These are phyloP conservation scores for Simmondsia chinensis DNA, from an alignment of 148 eudicot genomes.

Conservation along the genomic window DNA sequence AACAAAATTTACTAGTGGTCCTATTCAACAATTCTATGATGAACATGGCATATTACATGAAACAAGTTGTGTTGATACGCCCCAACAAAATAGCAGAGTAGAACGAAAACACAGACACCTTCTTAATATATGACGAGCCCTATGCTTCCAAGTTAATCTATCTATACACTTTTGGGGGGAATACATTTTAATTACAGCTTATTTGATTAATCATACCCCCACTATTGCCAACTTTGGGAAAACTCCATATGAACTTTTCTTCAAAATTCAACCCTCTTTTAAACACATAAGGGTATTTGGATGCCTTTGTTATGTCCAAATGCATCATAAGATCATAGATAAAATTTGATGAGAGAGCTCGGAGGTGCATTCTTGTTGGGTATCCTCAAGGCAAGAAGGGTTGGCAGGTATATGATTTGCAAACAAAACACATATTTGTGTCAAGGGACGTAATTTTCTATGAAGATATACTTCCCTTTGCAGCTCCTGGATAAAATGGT, in stretches of 20 bases:
- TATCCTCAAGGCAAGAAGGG: background rate
- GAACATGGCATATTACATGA: background rate
- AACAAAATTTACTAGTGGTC: background rate
- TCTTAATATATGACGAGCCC: background rate
- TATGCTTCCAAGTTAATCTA: background rate
- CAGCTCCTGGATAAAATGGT: too few relatives aligned
- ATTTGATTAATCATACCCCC: background rate
- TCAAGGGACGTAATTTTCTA: too few relatives aligned
- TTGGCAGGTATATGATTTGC: too few relatives aligned
- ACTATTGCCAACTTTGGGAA: background rate
- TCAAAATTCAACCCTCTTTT: background rate
- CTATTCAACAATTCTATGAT: background rate
- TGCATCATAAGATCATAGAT: background rate
- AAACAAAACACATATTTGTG: background rate
- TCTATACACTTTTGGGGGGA: background rate
- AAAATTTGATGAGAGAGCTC: too few relatives aligned
- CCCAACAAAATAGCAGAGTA: background rate
- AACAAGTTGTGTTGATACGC: background rate
- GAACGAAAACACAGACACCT: background rate
- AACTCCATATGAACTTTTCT: background rate
- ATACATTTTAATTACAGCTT: background rate
- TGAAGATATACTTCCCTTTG: too few relatives aligned
- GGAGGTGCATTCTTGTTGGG: background rate
- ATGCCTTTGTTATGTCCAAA: background rate
- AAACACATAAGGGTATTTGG: background rate